Base-by-base conservation (phyloP, 1,284 basidiomycete genomes). In the Tylopilus sp. region DNA sequence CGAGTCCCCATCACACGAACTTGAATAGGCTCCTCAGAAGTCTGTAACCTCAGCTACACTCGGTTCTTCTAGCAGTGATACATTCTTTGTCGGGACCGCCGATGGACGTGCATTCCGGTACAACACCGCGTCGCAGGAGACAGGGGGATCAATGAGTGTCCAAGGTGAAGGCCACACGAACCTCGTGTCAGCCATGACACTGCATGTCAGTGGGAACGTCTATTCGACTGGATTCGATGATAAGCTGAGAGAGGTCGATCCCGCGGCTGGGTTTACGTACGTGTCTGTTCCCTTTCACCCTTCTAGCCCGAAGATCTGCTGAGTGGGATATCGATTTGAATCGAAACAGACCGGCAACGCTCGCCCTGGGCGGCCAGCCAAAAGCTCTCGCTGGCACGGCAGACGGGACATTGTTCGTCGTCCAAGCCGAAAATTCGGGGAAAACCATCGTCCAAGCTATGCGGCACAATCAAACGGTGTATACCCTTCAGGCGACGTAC, bases 171-270 rank as follows among this genome's bases (percentile, higher is more conserved):
- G 91, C 0, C 95, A 97, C 77, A 83, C 88, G 6, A 93, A 85
- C 55, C 82, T 93, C 57, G 87, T 99, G 32, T 86, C 91, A 0
- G 91, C 87, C 2, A 78, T 98, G 52, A 76, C 84, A 2, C 81
- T 84, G 13, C 80, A 74, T 7, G 65, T 81, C 12, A 81, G 82
- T 44, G 86, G 83, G n/a, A 86, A 81, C 60, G 82, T 93, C 2
- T 91, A 87, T 74, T 91, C 92, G 16, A 82, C 89, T 13, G 94
- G 92, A 6, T 95, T 89, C 76, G 96, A 98, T 70, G 95, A 97
- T 78, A 85, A 81, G 38, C 81, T 96, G 5, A 85, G 89, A 61
- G 92, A 93, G 74, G 86, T 94, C 54, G 83, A 84, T n/a, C 78
- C 57, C 79, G 80, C 19, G 75, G 78, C 39, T 78, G 76, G 65